Evolutionary conservation across 495 filamentous ascomycete genomes (phyloP), one percentile per base, ranked within the genome.

Genomic region (Trichocladium uniseriatum): DNA sequence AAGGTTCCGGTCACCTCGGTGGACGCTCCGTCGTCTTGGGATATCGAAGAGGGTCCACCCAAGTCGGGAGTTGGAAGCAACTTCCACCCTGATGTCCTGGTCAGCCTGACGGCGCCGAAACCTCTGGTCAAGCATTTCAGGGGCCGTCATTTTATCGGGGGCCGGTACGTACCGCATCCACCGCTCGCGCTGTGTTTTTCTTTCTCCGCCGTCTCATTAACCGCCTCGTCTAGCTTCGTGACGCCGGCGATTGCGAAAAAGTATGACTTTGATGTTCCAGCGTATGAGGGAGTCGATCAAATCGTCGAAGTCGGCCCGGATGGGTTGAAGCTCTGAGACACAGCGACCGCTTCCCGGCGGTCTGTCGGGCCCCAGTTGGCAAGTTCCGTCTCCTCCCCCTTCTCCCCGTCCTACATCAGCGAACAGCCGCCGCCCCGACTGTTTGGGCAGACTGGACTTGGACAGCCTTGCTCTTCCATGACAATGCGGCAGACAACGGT

Each of bases 81-180:
- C 18, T 96, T 94, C 58, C 77, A 83, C 63, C 92, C 92, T 20
- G 66, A 72, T 37, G 79, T 80, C 39, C 64, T 98, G 52, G 79
- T 98, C 54, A 94, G 87, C 59, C 69, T 98, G 64, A 95, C 94
- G 42, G 94, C 92, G 36, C 89, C 92, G 29, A 98, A 98, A 69
- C 90, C 89, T n/a, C 71, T 94, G 43, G 84, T 89, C 20, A 85
- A 82, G 66, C 79, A 76, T 58, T 97, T 92, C 62, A 74, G 69
- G 57, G 92, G 92, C 0, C 72, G 85, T 49, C 94, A 96, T 74
- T 95, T 95, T 61, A 60, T 97, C 37, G 92, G 92, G 0, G 89
- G 89, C 16, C 64, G 82, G 79, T 81, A 66, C 52, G 64, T 62
- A 52, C 52, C 46, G 57, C 21, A 10, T 24, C 40, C 21, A 18